These are phyloP conservation scores for Candida xyloterini DNA, from an alignment of 805 yeast genomes.

Conservation along the genomic window DNA sequence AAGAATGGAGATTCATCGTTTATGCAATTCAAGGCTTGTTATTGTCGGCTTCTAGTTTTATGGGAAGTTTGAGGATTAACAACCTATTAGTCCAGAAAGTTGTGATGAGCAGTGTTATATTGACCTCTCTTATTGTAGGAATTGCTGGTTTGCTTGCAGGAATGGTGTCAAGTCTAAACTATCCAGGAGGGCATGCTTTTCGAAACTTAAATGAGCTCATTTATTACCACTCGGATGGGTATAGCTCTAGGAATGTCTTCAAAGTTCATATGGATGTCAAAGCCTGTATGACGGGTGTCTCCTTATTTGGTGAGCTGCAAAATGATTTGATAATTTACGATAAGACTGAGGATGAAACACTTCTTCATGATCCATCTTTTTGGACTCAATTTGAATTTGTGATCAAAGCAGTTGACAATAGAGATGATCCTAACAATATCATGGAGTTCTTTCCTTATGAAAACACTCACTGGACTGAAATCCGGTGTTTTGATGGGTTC, in stretches of 20 bases:
- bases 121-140: conserved; percentile 17
- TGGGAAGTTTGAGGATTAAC: conserved; percentile 18
- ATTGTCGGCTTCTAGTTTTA: conserved; percentile 51
- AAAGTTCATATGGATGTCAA: conserved; percentile 74
- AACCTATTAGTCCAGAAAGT: conserved; percentile 1
- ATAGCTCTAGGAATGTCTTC: conserved; percentile 15
- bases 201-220: conserved; percentile 41
- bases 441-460: conserved; percentile 17
- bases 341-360: conserved; percentile 58
- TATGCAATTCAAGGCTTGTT: conserved; percentile 72
- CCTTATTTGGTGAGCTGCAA: conserved; percentile 67
- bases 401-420: conserved; percentile 36
- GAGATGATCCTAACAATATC: conserved; percentile 15
- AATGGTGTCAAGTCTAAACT: conserved; percentile 66
- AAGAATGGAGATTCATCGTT: conserved; percentile 89
- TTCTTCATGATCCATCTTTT: conserved; percentile 29
- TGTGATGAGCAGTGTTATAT: conserved; percentile 27
- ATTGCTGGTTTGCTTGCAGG: conserved; percentile 46
- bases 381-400: conserved; percentile 53
- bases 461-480: not conserved
- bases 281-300: conserved; percentile 84
- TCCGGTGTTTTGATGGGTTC: conserved; percentile 38
- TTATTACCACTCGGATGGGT: not conserved
- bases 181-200: conserved; percentile 87
- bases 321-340: conserved; percentile 52